Evolutionary conservation across 768 basidiomycete species (phyloP), one percentile per base, ranked within the genome.

Genomic region (Boletus subcaerulescens): DNA sequence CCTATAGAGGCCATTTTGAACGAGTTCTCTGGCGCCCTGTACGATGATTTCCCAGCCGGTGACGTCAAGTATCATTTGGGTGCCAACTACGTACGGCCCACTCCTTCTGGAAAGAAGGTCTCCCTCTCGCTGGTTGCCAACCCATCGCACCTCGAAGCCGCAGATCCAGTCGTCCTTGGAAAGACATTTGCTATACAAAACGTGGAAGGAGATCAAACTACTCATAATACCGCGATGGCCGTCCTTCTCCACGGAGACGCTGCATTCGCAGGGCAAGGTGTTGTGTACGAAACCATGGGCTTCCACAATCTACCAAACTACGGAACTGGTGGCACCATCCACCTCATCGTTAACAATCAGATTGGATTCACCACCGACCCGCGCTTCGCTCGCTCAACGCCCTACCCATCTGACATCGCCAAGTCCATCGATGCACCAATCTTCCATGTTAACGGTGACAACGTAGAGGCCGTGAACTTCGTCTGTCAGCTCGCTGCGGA

Each of bases 1-100:
- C 97, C 97, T 18, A 85, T 95, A 61, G 96, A 98, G 73, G 97
- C 93, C 57, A 98, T 99, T 69, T 77, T 99, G 52, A 96, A 98
- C 74, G 96, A 98, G 74, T 98, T 98, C 71, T 83, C 86, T 11
- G 94, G 94, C 8, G 79, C 79, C 15, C 80, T 81, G 50, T 77
- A 79, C 33, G 86, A 88, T 57, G 84, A 88, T 65, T 89, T 81
- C 62, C 90, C 86, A 17, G 93, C 92, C 61, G 97, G 97, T 58
- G 97, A 99, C 71, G 97, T 99, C 74, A 99, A 99, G 72, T 99
- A 99, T 75, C 93, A 99, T 76, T 82, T 99, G 48, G 97, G 97
- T 62, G 97, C 97, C 62, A 98, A 99, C 76, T 99, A 98, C 65
- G 89, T 98, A 55, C 86, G 97, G 22, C 97, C 97, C 18, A 99